Base-by-base conservation (phyloP, 2,329 filamentous ascomycete genomes). In the Hypoxylon sp. region DNA sequence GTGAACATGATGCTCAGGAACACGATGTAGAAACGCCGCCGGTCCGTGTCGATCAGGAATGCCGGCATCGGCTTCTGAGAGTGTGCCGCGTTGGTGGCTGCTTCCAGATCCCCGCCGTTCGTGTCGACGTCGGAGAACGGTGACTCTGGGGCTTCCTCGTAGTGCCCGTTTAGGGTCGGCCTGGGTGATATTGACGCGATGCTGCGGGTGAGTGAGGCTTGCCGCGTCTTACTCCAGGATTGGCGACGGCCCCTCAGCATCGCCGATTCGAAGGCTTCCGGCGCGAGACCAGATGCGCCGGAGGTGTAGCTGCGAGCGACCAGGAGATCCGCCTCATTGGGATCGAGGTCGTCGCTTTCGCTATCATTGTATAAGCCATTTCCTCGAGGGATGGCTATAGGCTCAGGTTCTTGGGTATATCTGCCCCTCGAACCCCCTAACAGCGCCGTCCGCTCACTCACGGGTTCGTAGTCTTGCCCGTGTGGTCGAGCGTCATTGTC, bases 21-120 rank as follows among this genome's bases (percentile, higher is more conserved):
- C 62, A 91, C 87, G 67, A 88, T 76, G 85, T 87, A 89, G 80
- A 92, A 92, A 31, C 84, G 82, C 6, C 80, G 77, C 33, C 77
- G 78, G 8, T 85, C 81, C 42, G 83, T 82, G 68, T 82, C 81
- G 68, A 83, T 81, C n/a, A 86, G 80, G 72, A 78, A 86, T 22
- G 65, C 44, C 47, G 62, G 67, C 29, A 4, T 19, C 2, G 44
- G 17, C 19, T 56, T 62, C 17, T 29, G 5, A 22, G 19, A 22
- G 19, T 22, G 29, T 17, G 55, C 51, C 31, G 44, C 63, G 26
- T 54, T 17, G 14, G 29, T 17, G 14, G 29, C 46, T 14, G 56
- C 42, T 17, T 65, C 62, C n/a, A 62, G 24, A 13, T 47, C 56
- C 19, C 17, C 17, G 3, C 11, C 59, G 19, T 62, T 60, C 5